Evolutionary conservation across 371 early-diverging fungal species (phyloP).

Genomic region (Cokeromyces recurvatus): DNA sequence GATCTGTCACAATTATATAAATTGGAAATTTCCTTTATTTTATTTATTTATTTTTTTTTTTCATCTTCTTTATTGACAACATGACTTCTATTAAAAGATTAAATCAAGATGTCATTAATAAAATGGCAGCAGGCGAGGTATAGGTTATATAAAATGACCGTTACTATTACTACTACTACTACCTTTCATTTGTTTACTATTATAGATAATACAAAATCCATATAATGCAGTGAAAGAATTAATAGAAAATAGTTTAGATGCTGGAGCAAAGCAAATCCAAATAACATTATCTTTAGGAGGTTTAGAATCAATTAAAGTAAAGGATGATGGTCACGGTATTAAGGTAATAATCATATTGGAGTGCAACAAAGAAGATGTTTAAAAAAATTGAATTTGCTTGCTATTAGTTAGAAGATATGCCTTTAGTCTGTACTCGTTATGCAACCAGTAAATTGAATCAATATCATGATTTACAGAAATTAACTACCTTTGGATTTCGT

Average conservation of each 20-base stretch:
- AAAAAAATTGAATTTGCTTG: too few species aligned
- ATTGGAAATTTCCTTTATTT: too few species aligned
- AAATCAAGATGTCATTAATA: slow-evolving; percentile 70
- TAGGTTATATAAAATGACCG: background rate
- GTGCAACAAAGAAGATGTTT: too few species aligned
- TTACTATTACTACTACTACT: background rate
- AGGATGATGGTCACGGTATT: slow-evolving; percentile 94
- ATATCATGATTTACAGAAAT: slow-evolving; percentile 71
- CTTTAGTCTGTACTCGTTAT: slow-evolving; percentile 80
- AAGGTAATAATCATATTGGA: too few species aligned
- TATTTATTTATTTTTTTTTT: too few species aligned
- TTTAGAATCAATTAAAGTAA: slow-evolving; percentile 77
- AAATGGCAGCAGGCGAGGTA: slow-evolving; percentile 92
- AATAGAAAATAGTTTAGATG: slow-evolving; percentile 94
- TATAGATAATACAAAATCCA: slow-evolving; percentile 85
- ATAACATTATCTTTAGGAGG: slow-evolving; percentile 77
- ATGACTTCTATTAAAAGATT: too few species aligned
- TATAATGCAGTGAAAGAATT: slow-evolving; percentile 91
- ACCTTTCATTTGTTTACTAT: background rate
- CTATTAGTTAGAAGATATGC: slow-evolving; percentile 68
- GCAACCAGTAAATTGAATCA: slow-evolving; percentile 85
- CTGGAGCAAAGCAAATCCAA: slow-evolving; percentile 72
- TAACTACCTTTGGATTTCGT: slow-evolving; percentile 91
- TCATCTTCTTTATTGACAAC: too few species aligned
- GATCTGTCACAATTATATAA: too few species aligned